Conservation (phyloP, 176 grass and related monocot species). For the Triticum monococcum region DNA sequence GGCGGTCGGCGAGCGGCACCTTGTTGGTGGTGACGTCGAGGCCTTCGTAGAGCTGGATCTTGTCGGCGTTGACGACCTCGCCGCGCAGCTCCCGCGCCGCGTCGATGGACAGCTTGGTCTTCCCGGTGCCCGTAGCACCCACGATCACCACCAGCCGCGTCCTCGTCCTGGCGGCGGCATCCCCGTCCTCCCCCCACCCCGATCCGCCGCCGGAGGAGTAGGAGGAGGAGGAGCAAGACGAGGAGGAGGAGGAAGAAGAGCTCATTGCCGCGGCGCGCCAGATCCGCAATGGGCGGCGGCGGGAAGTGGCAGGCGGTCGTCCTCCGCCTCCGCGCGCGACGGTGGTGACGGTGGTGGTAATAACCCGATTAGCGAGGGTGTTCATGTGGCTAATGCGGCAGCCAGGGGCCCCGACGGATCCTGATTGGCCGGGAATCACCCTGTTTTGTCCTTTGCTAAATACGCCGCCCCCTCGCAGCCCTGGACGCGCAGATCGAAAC, state of each 20-base stretch:
- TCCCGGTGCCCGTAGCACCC: conserved; percentile 73
- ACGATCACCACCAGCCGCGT: conserved; percentile 62
- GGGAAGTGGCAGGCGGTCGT: background rate
- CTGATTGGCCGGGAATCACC: conserved; percentile 20
- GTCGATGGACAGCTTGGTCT: conserved; percentile 85
- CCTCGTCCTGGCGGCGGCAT: background rate
- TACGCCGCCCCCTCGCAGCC: background rate
- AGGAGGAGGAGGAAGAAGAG: no score
- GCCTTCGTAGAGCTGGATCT: conserved; percentile 75
- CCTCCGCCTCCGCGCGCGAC: background rate
- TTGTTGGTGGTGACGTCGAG: conserved; percentile 91
- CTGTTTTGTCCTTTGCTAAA: conserved; percentile 31
- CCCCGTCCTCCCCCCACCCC: background rate
- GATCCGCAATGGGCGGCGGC: background rate
- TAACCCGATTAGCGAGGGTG: conserved; percentile 27
- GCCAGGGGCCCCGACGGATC: background rate
- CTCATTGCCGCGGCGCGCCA: background rate
- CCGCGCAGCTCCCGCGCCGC: conserved; percentile 32
- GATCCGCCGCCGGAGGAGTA: no score
- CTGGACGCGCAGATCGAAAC: no score
- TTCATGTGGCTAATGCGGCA: conserved; percentile 30
- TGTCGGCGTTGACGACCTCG: conserved; percentile 83
- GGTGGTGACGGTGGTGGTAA: conserved; percentile 5
- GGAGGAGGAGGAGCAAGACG: accelerated
- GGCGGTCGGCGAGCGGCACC: conserved; percentile 41